Conservation (phyloP, 169 alveolate genomes). For the Plasmodium vivax region DNA sequence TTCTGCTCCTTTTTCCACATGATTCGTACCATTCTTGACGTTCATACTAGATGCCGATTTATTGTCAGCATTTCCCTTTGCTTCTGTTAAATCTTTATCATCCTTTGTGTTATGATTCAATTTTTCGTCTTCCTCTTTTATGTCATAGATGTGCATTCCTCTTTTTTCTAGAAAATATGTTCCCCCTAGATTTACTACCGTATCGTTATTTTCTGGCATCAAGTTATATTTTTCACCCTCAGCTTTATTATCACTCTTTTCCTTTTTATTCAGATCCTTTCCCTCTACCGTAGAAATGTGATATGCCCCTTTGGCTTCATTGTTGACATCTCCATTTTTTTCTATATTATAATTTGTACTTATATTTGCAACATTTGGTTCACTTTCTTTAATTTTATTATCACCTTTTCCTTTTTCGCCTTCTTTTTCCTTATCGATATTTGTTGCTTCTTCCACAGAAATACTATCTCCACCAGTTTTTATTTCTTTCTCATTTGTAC, state of each 20-base stretch:
- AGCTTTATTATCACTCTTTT: not conserved
- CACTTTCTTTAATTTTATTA: not conserved
- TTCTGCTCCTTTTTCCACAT: not conserved
- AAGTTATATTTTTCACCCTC: not conserved
- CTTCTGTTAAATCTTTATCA: not conserved
- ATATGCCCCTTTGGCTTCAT: not conserved
- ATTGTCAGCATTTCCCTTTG: not conserved
- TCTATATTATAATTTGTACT: not conserved
- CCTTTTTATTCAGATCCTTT: not conserved
- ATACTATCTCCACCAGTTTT: not conserved
- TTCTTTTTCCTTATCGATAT: not conserved
- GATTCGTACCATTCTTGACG: not conserved
- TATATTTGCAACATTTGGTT: not conserved
- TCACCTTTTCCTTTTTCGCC: not conserved
- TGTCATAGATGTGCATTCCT: not conserved
- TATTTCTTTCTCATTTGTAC: not conserved
- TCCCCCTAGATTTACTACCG: not conserved
- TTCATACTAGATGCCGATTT: not conserved
- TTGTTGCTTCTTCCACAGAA: not conserved
- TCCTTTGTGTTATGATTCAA: not conserved
- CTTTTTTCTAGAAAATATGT: too few relatives aligned
- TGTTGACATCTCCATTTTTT: not conserved
- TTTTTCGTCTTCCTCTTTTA: not conserved
- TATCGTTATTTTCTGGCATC: not conserved
- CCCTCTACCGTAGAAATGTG: not conserved